A percentile compares a stretch with the other conserved stretches of the same genome.
These are phyloP conservation scores for Phytophthora hibernalis DNA, from an alignment of 352 stramenopile species.

Conservation along the genomic window DNA sequence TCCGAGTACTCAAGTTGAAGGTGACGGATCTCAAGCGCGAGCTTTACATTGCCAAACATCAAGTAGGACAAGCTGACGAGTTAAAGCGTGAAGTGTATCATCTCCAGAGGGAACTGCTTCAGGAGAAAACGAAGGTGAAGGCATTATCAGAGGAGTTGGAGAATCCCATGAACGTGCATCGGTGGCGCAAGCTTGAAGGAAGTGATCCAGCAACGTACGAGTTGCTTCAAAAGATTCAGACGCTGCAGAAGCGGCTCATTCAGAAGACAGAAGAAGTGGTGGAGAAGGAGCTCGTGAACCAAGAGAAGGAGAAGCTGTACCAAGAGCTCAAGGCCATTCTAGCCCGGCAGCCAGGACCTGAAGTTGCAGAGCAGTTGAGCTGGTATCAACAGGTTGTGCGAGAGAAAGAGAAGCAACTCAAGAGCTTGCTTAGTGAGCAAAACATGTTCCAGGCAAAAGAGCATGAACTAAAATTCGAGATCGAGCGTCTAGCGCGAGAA, in stretches of 20 bases:
- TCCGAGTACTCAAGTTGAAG: constrained; percentile 96
- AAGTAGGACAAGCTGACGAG: constrained; percentile 87
- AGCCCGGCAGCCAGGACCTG: constrained; percentile 92
- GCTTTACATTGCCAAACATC: constrained; percentile 90
- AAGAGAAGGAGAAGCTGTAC: constrained; percentile 97
- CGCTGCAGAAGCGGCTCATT: constrained; percentile 94
- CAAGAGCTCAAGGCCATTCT: constrained; percentile 95
- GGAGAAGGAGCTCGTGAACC: constrained; percentile 95
- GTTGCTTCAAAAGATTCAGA: constrained; percentile 97
- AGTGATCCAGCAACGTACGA: constrained; percentile 96
- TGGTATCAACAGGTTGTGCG: constrained; percentile 96
- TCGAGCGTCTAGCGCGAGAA: constrained; percentile 92
- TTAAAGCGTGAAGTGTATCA: constrained; percentile 91
- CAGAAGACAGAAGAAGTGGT: constrained; percentile 96
- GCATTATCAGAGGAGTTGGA: constrained; percentile 96
- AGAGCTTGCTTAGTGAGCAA: constrained; percentile 96
- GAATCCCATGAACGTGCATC: constrained; percentile 98
- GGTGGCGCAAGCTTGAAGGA: constrained; percentile 97
- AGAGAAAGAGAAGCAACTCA: constrained; percentile 97
- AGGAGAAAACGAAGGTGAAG: constrained; percentile 98
- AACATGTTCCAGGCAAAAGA: constrained; percentile 97
- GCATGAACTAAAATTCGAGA: constrained; percentile 96
- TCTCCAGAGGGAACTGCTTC: constrained; percentile 91
- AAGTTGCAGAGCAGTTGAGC: constrained; percentile 95
- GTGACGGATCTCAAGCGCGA: constrained; percentile 94